A percentile compares a stretch with the other conserved stretches of the same genome.
Evolutionary conservation across 306 rosid species (phyloP).

Genomic region (Urtica urens): DNA sequence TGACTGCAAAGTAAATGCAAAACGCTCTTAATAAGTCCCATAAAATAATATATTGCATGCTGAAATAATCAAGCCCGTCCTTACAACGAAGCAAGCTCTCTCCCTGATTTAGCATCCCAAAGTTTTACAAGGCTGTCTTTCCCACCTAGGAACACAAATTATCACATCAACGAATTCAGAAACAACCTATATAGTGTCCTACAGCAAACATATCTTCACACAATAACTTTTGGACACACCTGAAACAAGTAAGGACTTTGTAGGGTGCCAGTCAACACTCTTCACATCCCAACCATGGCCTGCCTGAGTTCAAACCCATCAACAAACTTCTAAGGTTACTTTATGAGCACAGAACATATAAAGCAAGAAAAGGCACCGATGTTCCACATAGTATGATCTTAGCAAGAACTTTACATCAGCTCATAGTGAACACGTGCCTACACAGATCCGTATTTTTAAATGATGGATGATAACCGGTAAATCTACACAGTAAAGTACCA

Average conservation of each 20-base stretch:
- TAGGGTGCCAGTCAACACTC: slow-evolving; percentile 99
- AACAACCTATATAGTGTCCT: neutral
- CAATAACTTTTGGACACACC: slow-evolving; percentile 36
- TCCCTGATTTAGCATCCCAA: slow-evolving; percentile 91
- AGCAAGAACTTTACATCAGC: no score
- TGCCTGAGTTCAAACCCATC: slow-evolving; percentile 86
- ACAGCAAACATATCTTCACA: slow-evolving; percentile 1
- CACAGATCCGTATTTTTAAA: no score
- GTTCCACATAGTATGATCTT: neutral
- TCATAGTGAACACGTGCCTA: no score
- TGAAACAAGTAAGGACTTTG: slow-evolving; percentile 87
- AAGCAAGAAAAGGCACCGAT: neutral
- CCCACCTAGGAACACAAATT: slow-evolving; percentile 50
- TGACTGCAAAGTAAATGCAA: slow-evolving; percentile 53
- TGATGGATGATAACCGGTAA: no score
- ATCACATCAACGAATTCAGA: slow-evolving; percentile 14
- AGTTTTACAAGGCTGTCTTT: slow-evolving; percentile 95
- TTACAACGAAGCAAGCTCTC: slow-evolving; percentile 89
- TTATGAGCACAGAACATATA: slow-evolving; percentile 15
- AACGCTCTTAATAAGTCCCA: slow-evolving; percentile 12
- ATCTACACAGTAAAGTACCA: neutral
- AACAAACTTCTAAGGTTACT: slow-evolving; percentile 32
- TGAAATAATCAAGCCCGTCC: slow-evolving; percentile 24
- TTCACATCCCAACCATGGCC: slow-evolving; percentile 99
- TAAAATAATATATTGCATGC: slow-evolving; percentile 6